These are phyloP conservation scores for Lactifluus piperatus DNA, from an alignment of 768 basidiomycete species.

Conservation along the genomic window DNA sequence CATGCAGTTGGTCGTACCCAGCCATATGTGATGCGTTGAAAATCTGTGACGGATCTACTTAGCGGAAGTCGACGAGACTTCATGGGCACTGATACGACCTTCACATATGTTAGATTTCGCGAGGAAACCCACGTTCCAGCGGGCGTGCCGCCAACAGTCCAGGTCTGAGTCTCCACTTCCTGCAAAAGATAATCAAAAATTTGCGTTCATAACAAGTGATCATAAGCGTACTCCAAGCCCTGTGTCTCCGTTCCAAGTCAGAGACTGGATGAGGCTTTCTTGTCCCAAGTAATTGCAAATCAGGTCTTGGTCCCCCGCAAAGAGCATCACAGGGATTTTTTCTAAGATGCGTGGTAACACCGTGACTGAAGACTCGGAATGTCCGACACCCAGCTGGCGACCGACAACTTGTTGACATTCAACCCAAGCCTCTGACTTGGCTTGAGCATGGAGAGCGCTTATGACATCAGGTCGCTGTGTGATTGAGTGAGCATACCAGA, in stretches of 20 bases:
- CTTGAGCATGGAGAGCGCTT: conserved; percentile 69
- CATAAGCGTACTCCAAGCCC: conserved; percentile 67
- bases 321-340: conserved; percentile 78
- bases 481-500: background rate
- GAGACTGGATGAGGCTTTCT: conserved; percentile 71
- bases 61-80: background rate
- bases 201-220: background rate
- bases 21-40: conserved; percentile 97
- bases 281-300: conserved; percentile 95
- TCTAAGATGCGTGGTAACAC: conserved; percentile 74
- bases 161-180: conserved; percentile 62
- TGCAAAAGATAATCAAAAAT: conserved; percentile 23
- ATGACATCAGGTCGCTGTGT: conserved; percentile 73
- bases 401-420: conserved; percentile 76
- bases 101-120: conserved; percentile 88
- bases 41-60: conserved; percentile 39
- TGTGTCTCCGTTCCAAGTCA: conserved; percentile 79
- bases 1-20: conserved; percentile 76
- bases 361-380: conserved; percentile 60
- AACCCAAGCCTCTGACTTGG: conserved; percentile 72
- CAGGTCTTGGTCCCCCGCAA: conserved; percentile 91
- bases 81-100: conserved; percentile 46
- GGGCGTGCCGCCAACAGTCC: conserved; percentile 63
- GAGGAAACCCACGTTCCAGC: conserved; percentile 90
- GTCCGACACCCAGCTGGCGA: conserved; percentile 43